Evolutionary conservation across 2,329 filamentous ascomycete species (phyloP), one percentile per base, ranked within the genome.

Genomic region (Fusarium napiforme): DNA sequence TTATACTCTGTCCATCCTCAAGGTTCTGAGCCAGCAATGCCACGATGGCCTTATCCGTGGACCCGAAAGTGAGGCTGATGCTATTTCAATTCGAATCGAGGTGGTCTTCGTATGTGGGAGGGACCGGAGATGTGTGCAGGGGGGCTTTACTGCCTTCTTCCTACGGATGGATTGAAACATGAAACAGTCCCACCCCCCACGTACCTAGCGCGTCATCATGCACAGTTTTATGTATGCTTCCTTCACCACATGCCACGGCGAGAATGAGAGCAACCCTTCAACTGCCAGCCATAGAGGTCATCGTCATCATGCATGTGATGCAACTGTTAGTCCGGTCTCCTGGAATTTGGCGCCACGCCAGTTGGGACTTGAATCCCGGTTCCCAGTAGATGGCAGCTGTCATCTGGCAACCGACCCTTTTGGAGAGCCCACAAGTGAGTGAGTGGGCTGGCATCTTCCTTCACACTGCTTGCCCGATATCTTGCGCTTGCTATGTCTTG

Each of bases 41-140:
- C 68, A 71, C 72, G 58, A 67, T 58, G 60, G 61, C 62, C 55
- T 65, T 55, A 67, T 64, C 34, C 26, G 68, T 69, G 67, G 69
- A 71, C 59, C 65, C 37, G 40, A 75, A 69, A 77, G 67, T 76
- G 71, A 76, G 75, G 77, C 72, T 77, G 70, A 64, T 72, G 36
- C 63, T 47, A 71, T 72, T 53, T 53, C 60, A 37, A 53, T 40
- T 66, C 60, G 30, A 52, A 30, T 52, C n/a, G 63, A 64, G 37
- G 39, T 43, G 49, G 56, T 49, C 45, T 64, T 26, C 36, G 58
- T 57, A 53, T 50, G 58, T 59, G 74, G 56, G 62, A 76, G 73
- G 62, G 67, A 53, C 66, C 32, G 37, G 58, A 40, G 36, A 59
- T 60, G 42, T n/a, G 47, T 39, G 53, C 68, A 69, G 65, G 72